A percentile compares a stretch with the other conserved stretches of the same genome.
Evolutionary conservation across 768 basidiomycete genomes (phyloP).

Genomic region (Brasilioporus rufonigricans): DNA sequence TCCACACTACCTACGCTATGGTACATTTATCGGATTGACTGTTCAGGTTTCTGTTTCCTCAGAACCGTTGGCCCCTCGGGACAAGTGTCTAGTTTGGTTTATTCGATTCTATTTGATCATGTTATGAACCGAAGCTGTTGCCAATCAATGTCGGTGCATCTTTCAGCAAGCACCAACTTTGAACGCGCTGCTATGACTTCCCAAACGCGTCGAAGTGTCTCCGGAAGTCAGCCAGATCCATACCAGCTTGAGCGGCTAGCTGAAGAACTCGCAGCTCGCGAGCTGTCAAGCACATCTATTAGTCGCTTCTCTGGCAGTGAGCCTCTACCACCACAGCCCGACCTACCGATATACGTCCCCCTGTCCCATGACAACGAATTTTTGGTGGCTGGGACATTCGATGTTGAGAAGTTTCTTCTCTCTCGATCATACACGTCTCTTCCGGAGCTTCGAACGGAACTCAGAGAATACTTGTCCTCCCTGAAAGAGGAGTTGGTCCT

Average conservation of each 20-base stretch:
- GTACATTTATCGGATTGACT: too few relatives aligned
- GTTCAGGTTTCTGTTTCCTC: too few relatives aligned
- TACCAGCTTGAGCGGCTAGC: constrained; percentile 71
- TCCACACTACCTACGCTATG: too few relatives aligned
- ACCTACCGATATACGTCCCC: constrained; percentile 64
- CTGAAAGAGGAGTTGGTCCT: constrained; percentile 93
- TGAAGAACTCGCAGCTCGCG: constrained; percentile 63
- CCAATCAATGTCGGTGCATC: constrained; percentile 15
- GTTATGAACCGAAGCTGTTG: constrained; percentile 26
- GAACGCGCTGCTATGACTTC: constrained; percentile 13
- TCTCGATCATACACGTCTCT: constrained; percentile 83
- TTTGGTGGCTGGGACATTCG: constrained; percentile 65
- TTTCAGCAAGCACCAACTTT: neutral
- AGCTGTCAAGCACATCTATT: constrained; percentile 32
- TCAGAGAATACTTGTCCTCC: constrained; percentile 78
- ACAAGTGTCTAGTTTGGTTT: neutral
- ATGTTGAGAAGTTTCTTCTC: constrained; percentile 85
- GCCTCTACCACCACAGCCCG: constrained; percentile 28
- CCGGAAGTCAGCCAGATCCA: constrained; percentile 41
- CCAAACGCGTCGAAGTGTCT: constrained; percentile 14
- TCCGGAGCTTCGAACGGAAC: constrained; percentile 81
- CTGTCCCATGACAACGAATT: constrained; percentile 79
- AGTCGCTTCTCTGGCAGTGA: constrained; percentile 8
- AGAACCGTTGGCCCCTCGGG: too few relatives aligned
- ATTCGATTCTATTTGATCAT: constrained; percentile 16